Percentiles rank a stretch among this genome's conserved stretches.
phyloP scores from a whole-genome alignment of 768 basidiomycete species.

The Serendipita sp. region DNA sequence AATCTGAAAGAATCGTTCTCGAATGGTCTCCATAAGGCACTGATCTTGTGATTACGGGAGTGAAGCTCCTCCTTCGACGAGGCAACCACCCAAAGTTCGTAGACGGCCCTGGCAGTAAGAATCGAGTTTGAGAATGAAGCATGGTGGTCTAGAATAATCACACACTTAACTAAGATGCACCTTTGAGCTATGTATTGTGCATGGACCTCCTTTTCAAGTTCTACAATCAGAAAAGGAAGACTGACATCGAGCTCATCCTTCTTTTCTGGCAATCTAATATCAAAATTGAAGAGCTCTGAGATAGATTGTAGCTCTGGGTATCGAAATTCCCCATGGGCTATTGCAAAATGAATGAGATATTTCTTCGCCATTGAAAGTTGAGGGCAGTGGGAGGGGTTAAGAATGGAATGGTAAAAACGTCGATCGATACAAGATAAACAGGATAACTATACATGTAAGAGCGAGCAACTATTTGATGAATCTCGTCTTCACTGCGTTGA shows the following conservation, averaged over 20 bases:
- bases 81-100: constrained; percentile 64
- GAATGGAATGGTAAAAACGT: not conserved
- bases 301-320: constrained; percentile 70
- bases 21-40: constrained; percentile 41
- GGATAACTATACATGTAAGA: not conserved
- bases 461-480: not conserved
- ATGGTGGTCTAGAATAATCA: not conserved
- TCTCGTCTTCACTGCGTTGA: not conserved
- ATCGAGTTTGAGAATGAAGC: not conserved
- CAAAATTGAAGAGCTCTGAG: constrained; percentile 56
- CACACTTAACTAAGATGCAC: constrained; percentile 71
- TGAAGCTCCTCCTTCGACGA: constrained; percentile 58
- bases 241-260: constrained; percentile 34
- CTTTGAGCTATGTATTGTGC: constrained; percentile 56
- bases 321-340: constrained; percentile 67
- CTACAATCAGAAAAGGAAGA: constrained; percentile 62
- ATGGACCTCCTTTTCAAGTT: constrained; percentile 54
- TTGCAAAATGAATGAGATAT: constrained; percentile 65
- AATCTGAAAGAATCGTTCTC: constrained; percentile 65
- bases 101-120: constrained; percentile 57
- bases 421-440: not conserved
- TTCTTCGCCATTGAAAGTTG: constrained; percentile 13
- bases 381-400: not conserved
- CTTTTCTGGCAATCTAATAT: constrained; percentile 32
- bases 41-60: constrained; percentile 27